These are phyloP conservation scores for Phytopythium sindhum DNA, from an alignment of 352 stramenopile genomes.

Conservation along the genomic window DNA sequence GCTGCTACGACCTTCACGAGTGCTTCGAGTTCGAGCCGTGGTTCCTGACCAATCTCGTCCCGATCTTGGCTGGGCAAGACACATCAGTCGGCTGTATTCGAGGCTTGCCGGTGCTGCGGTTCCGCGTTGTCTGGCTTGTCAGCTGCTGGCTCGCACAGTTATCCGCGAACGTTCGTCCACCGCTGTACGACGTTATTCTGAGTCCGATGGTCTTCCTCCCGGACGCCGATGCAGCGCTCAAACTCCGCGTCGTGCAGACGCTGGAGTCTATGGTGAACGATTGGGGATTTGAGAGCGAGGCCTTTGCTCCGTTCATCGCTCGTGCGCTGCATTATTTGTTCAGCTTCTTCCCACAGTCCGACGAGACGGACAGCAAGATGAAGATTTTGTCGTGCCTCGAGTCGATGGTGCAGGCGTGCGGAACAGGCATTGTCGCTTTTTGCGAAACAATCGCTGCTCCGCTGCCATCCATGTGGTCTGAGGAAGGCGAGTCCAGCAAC, in stretches of 20 bases:
- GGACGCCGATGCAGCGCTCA: slow-evolving; percentile 54
- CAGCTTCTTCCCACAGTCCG: slow-evolving; percentile 56
- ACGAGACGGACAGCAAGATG: slow-evolving; percentile 75
- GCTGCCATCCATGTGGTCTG: slow-evolving; percentile 67
- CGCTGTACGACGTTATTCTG: slow-evolving; percentile 77
- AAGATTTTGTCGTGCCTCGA: slow-evolving; percentile 75
- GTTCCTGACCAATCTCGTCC: slow-evolving; percentile 73
- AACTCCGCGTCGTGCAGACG: slow-evolving; percentile 71
- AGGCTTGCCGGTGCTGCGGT: slow-evolving; percentile 62
- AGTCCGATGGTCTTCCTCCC: slow-evolving; percentile 33
- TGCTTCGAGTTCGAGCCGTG: slow-evolving; percentile 87
- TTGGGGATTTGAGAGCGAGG: slow-evolving; percentile 75
- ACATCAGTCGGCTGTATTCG: slow-evolving; percentile 30
- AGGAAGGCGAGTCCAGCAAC: slow-evolving; percentile 72
- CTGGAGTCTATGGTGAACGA: slow-evolving; percentile 79
- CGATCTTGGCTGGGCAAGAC: slow-evolving; percentile 44
- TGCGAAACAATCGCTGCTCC: slow-evolving; percentile 66
- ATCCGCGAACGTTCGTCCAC: slow-evolving; percentile 54
- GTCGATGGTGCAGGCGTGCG: slow-evolving; percentile 64
- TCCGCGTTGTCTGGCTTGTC: slow-evolving; percentile 82
- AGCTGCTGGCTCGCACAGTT: slow-evolving; percentile 86
- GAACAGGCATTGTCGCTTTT: slow-evolving; percentile 36
- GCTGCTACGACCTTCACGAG: slow-evolving; percentile 86
- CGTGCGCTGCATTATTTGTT: slow-evolving; percentile 62
- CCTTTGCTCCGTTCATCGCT: slow-evolving; percentile 67